A percentile compares a stretch with the other conserved stretches of the same genome.
phyloP scores from a whole-genome alignment of 805 yeast species.

The Starmerella cellae region DNA sequence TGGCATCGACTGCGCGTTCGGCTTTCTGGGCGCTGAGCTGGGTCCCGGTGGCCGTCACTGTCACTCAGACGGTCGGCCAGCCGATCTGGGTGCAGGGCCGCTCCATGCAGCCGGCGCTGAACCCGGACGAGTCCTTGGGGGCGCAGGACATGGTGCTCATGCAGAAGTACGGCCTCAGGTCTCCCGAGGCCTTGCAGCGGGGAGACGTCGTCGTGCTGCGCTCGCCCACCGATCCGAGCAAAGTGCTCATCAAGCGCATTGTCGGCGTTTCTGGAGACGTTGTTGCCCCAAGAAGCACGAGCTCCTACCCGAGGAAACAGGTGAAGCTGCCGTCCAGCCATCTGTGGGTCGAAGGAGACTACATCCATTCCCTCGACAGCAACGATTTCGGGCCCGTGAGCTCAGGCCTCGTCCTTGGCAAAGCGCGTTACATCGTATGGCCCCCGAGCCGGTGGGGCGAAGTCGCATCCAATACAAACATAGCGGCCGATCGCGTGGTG shows the following conservation, averaged over 20 bases:
- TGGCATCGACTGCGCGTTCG: conserved; percentile 5
- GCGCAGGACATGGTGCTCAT: conserved; percentile 40
- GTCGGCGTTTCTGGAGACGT: conserved; percentile 63
- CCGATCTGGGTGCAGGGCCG: conserved; percentile 63
- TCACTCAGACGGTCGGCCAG: conserved; percentile 58
- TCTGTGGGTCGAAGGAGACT: conserved; percentile 93
- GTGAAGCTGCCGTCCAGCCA: conserved; percentile 65
- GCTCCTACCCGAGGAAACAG: conserved; percentile 43
- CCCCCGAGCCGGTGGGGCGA: conserved; percentile 48
- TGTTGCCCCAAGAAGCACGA: conserved; percentile 37
- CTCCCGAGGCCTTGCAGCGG: conserved; percentile 35
- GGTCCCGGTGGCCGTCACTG: conserved; percentile 65
- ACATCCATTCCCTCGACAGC: conserved; percentile 62
- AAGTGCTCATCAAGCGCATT: conserved; percentile 65
- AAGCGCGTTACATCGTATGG: conserved; percentile 55
- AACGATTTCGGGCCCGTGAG: conserved; percentile 83
- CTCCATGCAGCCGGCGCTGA: conserved; percentile 83
- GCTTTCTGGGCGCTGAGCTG: conserved; percentile 40
- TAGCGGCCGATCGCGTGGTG: neutral
- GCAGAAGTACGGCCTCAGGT: conserved; percentile 47
- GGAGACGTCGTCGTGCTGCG: conserved; percentile 68
- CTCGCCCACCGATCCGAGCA: conserved; percentile 70
- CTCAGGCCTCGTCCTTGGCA: conserved; percentile 66
- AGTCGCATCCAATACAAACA: conserved; percentile 17
- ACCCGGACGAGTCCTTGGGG: conserved; percentile 42